Percentiles rank a stretch among this genome's conserved stretches.
Evolutionary conservation across 148 eudicot species (phyloP).

Genomic region (Persicaria tinctoria): DNA sequence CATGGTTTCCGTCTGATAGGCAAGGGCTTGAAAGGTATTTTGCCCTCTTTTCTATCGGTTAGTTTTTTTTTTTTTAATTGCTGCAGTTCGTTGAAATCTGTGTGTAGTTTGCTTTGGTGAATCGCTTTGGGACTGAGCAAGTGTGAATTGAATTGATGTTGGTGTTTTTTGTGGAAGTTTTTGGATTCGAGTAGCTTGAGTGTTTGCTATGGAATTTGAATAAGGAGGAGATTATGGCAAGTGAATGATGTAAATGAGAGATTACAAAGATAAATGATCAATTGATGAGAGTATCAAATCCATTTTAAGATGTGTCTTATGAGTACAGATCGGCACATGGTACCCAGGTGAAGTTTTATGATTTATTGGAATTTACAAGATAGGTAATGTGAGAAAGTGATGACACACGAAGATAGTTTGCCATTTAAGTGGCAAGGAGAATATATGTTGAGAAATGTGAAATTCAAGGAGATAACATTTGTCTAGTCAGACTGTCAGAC

Average conservation of each 20-base stretch:
- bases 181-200: neutral
- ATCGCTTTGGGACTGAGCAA: neutral
- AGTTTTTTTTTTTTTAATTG: neutral
- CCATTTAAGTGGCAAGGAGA: no score
- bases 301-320: neutral
- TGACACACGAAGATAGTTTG: neutral
- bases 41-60: neutral
- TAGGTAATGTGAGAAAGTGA: neutral
- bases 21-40: conserved; percentile 65
- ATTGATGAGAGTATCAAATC: neutral
- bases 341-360: neutral
- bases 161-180: neutral
- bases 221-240: neutral
- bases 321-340: neutral
- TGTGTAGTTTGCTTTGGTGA: neutral
- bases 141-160: neutral
- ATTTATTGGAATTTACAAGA: neutral
- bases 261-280: neutral
- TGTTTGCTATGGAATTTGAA: neutral
- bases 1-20: conserved; percentile 86
- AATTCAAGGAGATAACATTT: no score
- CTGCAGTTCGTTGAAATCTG: neutral
- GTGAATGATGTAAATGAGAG: neutral
- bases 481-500: no score
- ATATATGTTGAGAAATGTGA: no score